Base-by-base conservation (phyloP, 2,329 filamentous ascomycete species). In the Neopestalotiopsis sp. region DNA sequence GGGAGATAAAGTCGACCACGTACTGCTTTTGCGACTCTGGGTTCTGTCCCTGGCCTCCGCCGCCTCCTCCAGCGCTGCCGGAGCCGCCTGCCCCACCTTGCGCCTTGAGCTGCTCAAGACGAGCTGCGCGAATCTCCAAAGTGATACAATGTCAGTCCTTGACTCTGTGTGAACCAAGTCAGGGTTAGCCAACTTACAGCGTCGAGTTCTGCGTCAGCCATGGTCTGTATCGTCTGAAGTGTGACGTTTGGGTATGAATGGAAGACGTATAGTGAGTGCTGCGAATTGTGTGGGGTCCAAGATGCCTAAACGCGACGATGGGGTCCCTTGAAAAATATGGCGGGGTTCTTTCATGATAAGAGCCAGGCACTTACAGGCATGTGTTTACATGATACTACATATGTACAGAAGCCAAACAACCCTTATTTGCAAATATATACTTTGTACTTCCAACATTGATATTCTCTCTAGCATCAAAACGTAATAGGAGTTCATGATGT, bases 21-120 rank as follows among this genome's bases (percentile, higher is more conserved):
- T 7, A 67, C 80, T 88, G 87, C 77, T 93, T 86, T 68, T 93
- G 89, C 71, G 78, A 75, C 14, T 93, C 88, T 70, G 88, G 84
- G 71, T 85, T 83, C 65, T 83, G 81, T 69, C 79, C 81, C 68
- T 84, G 81, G 64, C 81, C 82, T 66, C 79, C 66, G 66, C 85
- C 85, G 74, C 83, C 85, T 69, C 82, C 81, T 70, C 82, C 81
- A 56, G 81, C 81, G 69, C 82, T 82, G 64, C 83, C 80, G 69
- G 83, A 82, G 70, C 84, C 82, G 61, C 82, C 81, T 66, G 81
- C 82, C 69, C 85, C 87, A 72, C 87, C 83, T 81, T 92, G 86
- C 75, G 94, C 88, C 82, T 97, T 96, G 74, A 98, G 91, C 84
- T 99, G 95, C 82, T 95, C 93, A 67, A 98, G 91, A 71, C 96